Percentiles rank a stretch among this genome's conserved stretches.
These are phyloP conservation scores for Clarireedia paspali DNA, from an alignment of 2,329 filamentous ascomycete genomes.

Conservation along the genomic window DNA sequence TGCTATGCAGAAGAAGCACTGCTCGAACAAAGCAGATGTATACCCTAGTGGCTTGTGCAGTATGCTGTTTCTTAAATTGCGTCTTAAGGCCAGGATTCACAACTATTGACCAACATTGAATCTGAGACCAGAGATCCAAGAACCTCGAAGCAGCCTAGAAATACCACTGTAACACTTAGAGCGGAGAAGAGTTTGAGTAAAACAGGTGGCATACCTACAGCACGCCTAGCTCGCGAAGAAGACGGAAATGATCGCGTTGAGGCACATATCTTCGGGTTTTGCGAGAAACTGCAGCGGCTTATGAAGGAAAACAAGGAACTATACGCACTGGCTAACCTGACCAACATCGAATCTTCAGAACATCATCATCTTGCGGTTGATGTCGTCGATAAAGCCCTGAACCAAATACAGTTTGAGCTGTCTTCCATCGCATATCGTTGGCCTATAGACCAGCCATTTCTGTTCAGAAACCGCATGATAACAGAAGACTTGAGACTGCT, in stretches of 20 bases:
- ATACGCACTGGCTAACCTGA: not conserved
- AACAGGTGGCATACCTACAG: not conserved
- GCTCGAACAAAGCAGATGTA: not conserved
- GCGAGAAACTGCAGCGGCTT: not conserved
- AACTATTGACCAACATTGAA: too few relatives aligned
- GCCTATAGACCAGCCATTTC: not conserved
- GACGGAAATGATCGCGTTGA: not conserved
- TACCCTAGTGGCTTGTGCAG: not conserved
- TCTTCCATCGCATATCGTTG: constrained; percentile 8
- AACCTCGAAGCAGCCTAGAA: too few relatives aligned
- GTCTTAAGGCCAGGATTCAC: too few relatives aligned
- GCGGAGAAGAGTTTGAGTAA: too few relatives aligned
- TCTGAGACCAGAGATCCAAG: too few relatives aligned
- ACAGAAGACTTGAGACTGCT: constrained; percentile 1
- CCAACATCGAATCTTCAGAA: not conserved
- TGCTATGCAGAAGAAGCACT: not conserved
- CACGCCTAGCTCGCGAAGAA: not conserved
- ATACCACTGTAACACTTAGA: too few relatives aligned
- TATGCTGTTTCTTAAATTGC: not conserved
- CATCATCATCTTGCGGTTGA: not conserved
- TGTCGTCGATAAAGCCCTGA: not conserved
- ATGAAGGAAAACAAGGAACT: not conserved
- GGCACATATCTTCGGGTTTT: not conserved
- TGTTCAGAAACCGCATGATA: not conserved
- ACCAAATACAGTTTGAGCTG: constrained; percentile 9